Evolutionary conservation across 805 yeast species (phyloP), one percentile per base, ranked within the genome.

Genomic region (Lipomyces sp.): DNA sequence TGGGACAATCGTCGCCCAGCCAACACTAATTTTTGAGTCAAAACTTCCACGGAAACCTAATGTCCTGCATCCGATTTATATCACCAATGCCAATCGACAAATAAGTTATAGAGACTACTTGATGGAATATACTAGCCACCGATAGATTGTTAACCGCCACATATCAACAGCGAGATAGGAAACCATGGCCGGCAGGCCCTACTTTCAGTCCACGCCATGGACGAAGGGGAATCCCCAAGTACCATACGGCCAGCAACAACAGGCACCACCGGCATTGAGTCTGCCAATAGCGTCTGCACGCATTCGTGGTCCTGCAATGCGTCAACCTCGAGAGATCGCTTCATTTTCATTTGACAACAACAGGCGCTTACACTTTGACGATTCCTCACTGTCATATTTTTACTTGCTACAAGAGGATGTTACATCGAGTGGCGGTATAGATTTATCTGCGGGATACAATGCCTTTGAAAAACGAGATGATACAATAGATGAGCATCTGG

Each of bases 261-360:
- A 62, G 39, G 37, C 59, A 24, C 45, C 53, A 29, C 45, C 53
- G n/a, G 35, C 39, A 6, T 8, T 57, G 18, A 57, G 39, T 54
- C 39, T 64, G 29, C 64, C 64, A 11, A 60, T 66, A n/a, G 42
- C 53, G n/a, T 48, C 60, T 3, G 64, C 69, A 13, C 53, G 69
- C 42, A 54, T 66, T 54, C 64, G 63, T 2, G 71, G 71, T 10
- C 86, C 94, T 0, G 85, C 91, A 1, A 81, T 93, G 62, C 87
- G 88, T 73, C 96, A 92, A 76, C 98, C 99, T 2, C 89, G 88
- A 70, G 97, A 95, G 77, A 71, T 94, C 2, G 81, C 85, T n/a
- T 76, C 85, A 3, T 94, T 81, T 75, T 86, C 94, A 1, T 80
- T 92, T 64, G 87, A 86, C 30, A 85, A 82, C 30, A 81, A 84